Percentiles rank a stretch among this genome's conserved stretches.
Conservation (phyloP, 1,284 basidiomycete species). For the Ustilago xerochloae region DNA sequence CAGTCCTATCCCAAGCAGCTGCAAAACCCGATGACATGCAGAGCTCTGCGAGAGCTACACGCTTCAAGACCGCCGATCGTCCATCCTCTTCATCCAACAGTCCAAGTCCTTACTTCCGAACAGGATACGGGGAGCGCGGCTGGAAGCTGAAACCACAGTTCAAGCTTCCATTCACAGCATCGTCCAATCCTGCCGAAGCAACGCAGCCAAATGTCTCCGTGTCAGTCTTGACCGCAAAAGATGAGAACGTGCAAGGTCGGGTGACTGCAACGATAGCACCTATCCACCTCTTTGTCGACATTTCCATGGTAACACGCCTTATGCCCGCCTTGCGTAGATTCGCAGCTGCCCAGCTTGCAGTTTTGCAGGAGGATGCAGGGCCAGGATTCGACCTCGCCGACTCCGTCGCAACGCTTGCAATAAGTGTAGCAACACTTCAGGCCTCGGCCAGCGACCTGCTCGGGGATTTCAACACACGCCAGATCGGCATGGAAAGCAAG, state of each 20-base stretch:
- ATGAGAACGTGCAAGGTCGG: not conserved
- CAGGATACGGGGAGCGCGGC: slow-evolving; percentile 44
- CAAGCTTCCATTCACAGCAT: not conserved
- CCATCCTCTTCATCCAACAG: not conserved
- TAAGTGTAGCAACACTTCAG: slow-evolving; percentile 33
- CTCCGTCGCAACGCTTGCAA: slow-evolving; percentile 39
- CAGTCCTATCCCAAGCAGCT: not conserved
- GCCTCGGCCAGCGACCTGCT: slow-evolving; percentile 23
- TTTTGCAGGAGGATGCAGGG: slow-evolving; percentile 1
- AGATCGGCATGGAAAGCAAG: not conserved
- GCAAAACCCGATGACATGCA: not conserved
- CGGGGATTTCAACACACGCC: not conserved
- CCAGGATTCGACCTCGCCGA: slow-evolving; percentile 7
- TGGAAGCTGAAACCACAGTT: slow-evolving; percentile 47
- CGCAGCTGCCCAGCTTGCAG: slow-evolving; percentile 20
- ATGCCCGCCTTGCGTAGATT: slow-evolving; percentile 40
- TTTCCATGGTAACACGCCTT: slow-evolving; percentile 43
- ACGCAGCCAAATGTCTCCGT: not conserved
- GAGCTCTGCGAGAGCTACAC: slow-evolving; percentile 11
- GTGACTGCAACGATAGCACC: slow-evolving; percentile 27
- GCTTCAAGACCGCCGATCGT: slow-evolving; percentile 26
- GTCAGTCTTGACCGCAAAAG: not conserved
- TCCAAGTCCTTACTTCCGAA: slow-evolving; percentile 29
- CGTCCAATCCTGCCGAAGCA: not conserved
- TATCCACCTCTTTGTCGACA: slow-evolving; percentile 51